Evolutionary conservation across 805 yeast species (phyloP).

Genomic region (Yamadazyma nakazawae): DNA sequence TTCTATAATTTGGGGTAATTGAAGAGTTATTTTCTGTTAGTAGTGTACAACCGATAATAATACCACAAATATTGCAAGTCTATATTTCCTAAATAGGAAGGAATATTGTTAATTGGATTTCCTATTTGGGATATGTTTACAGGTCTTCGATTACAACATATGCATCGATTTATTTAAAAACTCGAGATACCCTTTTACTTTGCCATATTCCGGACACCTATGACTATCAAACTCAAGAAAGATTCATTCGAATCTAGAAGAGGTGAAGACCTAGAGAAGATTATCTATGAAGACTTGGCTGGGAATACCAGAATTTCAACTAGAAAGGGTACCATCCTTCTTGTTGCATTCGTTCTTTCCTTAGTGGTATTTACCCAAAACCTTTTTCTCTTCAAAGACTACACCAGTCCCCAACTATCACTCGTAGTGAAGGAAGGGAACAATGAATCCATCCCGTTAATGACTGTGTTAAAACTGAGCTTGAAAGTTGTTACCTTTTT

Average conservation of each 20-base stretch:
- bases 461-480: conserved; percentile 8
- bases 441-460: conserved; percentile 9
- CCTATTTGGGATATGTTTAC: conserved; percentile 10
- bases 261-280: background rate
- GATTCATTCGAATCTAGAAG: conserved; percentile 5
- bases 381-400: conserved; percentile 4
- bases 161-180: background rate
- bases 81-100: conserved; percentile 6
- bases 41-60: too few relatives aligned
- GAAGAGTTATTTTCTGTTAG: too few relatives aligned
- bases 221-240: conserved; percentile 9
- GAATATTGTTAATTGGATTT: background rate
- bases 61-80: too few relatives aligned
- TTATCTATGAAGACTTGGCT: background rate
- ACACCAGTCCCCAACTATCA: conserved; percentile 11
- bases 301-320: background rate
- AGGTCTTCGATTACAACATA: background rate
- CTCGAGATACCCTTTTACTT: background rate
- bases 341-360: conserved; percentile 12
- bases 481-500: conserved; percentile 13
- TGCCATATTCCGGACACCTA: background rate
- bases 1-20: too few relatives aligned
- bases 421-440: conserved; percentile 11
- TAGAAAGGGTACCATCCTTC: background rate
- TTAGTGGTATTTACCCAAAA: conserved; percentile 18